phyloP scores from a whole-genome alignment of 1,139 yeast genomes.

The Lodderomyces margitis region DNA sequence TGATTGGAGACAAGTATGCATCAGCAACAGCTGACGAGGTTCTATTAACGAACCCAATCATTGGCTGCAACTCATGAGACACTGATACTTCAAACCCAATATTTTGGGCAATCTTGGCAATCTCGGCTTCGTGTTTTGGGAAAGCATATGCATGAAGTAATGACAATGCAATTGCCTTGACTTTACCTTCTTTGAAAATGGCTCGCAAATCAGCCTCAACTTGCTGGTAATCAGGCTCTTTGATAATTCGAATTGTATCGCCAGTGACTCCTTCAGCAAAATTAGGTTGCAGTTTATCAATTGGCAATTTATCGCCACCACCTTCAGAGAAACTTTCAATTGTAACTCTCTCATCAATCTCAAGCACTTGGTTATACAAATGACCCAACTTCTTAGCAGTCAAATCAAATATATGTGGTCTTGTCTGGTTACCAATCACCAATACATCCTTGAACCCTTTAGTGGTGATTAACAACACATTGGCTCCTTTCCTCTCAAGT shows the following conservation, averaged over 20 bases:
- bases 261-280: conserved; percentile 35
- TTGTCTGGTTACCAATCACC: conserved; percentile 40
- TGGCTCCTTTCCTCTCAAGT: conserved; percentile 51
- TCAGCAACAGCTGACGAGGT: conserved; percentile 47
- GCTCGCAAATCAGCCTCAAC: conserved; percentile 24
- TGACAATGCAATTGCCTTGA: conserved; percentile 38
- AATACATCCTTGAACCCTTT: conserved; percentile 51
- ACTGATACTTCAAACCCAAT: conserved; percentile 42
- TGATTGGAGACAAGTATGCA: conserved; percentile 43
- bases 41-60: conserved; percentile 45
- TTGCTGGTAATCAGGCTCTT: conserved; percentile 29
- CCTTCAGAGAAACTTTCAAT: conserved; percentile 40
- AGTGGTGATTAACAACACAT: conserved; percentile 49
- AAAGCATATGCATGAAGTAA: conserved; percentile 41
- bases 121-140: conserved; percentile 36
- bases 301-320: conserved; percentile 31
- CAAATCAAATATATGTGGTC: conserved; percentile 39
- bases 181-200: conserved; percentile 25
- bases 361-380: conserved; percentile 35
- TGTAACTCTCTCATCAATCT: conserved; percentile 44
- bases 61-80: conserved; percentile 43
- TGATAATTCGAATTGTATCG: conserved; percentile 31
- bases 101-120: conserved; percentile 35
- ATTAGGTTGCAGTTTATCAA: conserved; percentile 19
- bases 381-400: conserved; percentile 38